phyloP scores from a whole-genome alignment of 1,284 basidiomycete species.

The Ceratobasidium sp. region DNA sequence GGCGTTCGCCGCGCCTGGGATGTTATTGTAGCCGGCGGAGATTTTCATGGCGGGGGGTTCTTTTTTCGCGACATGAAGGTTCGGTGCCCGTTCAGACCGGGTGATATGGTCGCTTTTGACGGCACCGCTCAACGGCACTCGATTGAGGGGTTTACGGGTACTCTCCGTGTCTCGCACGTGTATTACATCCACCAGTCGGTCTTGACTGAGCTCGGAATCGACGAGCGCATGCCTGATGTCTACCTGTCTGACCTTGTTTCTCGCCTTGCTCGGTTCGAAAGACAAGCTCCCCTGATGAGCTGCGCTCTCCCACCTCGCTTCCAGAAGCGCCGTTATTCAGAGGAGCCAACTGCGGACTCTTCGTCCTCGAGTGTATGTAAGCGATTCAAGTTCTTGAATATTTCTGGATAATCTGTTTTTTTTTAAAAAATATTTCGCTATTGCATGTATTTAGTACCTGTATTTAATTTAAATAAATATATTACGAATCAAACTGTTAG shows the following conservation, averaged over 20 bases:
- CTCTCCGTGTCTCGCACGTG: background rate
- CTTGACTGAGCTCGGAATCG: background rate
- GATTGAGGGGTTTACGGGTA: background rate
- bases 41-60: background rate
- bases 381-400: too few species aligned
- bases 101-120: background rate
- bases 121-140: background rate
- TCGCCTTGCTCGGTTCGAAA: background rate
- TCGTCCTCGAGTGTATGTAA: too few species aligned
- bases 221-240: background rate
- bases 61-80: background rate
- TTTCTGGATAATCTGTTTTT: too few species aligned
- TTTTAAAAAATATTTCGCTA: too few species aligned
- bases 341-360: too few species aligned
- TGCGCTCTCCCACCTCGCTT: too few species aligned
- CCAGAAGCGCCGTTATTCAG: too few species aligned
- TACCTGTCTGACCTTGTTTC: background rate
- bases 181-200: background rate
- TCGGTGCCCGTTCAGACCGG: background rate
- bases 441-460: too few species aligned
- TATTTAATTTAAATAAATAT: too few species aligned
- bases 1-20: background rate
- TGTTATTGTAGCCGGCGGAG: background rate
- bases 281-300: too few species aligned
- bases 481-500: too few species aligned